Evolutionary conservation across 164 flowering plant genomes (phyloP), one percentile per base, ranked within the genome.

Genomic region (Warburgia ugandensis): DNA sequence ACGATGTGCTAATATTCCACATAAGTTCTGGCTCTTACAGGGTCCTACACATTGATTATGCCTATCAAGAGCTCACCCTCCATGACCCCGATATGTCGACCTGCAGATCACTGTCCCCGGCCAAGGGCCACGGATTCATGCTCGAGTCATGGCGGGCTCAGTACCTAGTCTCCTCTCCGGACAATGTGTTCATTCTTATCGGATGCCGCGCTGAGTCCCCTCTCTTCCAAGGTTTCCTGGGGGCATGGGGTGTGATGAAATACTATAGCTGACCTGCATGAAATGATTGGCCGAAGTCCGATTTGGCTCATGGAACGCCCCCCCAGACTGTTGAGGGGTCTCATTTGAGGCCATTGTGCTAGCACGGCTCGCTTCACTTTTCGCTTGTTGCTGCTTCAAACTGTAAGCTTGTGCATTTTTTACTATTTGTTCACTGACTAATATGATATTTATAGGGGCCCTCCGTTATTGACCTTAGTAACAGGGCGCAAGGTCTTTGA

Each of bases 171-270:
- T 95, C 99, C 0, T 64, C 72, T 1, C 46, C 84, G 6, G 95
- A 92, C 52, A 92, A 78, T 20, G 79, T 76, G 26, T 92, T 88
- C 82, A 67, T 92, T 79, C 68, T 92, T 0, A 58, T 92, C 6
- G 89, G 86, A 0, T 92, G 99, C 72, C 73, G 85, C 3, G 63
- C 84, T 0, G 40, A 56, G 6, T 92, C 96, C 1, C 88, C 98
- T 0, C 80, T 87, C 22, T 92, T 85, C 65, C 90, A 87, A 50
- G 98, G 96, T 6, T 87, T 84, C 60, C 90, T 95, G 0, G 68
- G 8, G 91, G 97, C 12, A 78, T 92, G 83, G 80, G 97, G 1
- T 92, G 99, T 47, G 94, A 82, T 54, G 96, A 82, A n/a, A 49
- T 92, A 77, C 60, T 81, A 70, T 29, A 67, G 60, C 0, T 87